These are phyloP conservation scores for Fusarium austroafricanum DNA, from an alignment of 2,329 filamentous ascomycete genomes.

Conservation along the genomic window DNA sequence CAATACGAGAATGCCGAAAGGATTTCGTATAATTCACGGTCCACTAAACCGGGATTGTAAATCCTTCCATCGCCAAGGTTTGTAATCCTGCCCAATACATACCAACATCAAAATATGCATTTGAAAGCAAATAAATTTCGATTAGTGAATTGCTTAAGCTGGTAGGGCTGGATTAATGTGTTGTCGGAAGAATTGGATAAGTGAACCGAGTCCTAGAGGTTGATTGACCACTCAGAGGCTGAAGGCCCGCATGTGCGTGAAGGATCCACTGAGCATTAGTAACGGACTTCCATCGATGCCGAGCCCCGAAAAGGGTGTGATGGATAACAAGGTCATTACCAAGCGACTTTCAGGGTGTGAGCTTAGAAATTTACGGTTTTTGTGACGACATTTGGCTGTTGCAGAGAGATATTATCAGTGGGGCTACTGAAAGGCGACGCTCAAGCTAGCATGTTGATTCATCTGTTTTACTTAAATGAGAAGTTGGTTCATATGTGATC, in stretches of 20 bases:
- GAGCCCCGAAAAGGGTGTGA: background rate
- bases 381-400: background rate
- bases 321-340: background rate
- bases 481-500: background rate
- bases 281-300: background rate
- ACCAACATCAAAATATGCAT: background rate
- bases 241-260: background rate
- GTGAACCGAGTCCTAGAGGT: background rate
- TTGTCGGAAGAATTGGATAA: conserved; percentile 4
- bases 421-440: background rate
- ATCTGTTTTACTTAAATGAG: background rate
- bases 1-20: background rate
- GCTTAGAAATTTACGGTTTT: background rate
- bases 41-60: background rate
- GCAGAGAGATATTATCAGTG: background rate
- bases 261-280: background rate
- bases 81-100: background rate
- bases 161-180: background rate
- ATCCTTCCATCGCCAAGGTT: background rate
- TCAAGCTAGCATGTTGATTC: background rate
- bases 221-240: background rate
- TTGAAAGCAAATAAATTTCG: background rate
- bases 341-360: background rate
- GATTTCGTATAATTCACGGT: background rate
- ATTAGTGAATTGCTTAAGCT: background rate